Percentiles rank a stretch among this genome's conserved stretches.
Conservation (phyloP, 805 yeast species). For the Yamadazyma ubonensis region DNA sequence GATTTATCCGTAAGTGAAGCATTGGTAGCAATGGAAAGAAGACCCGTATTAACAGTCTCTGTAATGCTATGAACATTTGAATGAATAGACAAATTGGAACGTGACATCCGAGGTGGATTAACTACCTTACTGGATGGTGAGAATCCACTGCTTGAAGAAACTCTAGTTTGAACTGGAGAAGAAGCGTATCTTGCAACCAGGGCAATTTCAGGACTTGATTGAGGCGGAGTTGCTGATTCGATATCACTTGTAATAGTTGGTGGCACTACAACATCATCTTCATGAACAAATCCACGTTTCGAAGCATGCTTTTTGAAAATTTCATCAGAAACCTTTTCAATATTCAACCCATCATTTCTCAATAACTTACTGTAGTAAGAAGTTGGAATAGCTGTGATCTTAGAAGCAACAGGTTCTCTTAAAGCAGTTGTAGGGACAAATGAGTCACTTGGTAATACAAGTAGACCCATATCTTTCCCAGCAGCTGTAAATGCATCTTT, state of each 20-base stretch:
- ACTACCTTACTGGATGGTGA: conserved; percentile 5
- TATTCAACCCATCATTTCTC: conserved; percentile 41
- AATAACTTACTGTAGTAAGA: conserved; percentile 61
- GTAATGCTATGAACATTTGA: conserved; percentile 26
- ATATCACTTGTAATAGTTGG: conserved; percentile 15
- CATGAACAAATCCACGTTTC: conserved; percentile 47
- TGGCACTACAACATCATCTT: conserved; percentile 21
- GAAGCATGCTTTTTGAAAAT: conserved; percentile 45
- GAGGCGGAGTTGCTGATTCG: conserved; percentile 5
- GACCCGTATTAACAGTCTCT: conserved; percentile 33
- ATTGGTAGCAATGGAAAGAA: conserved; percentile 53
- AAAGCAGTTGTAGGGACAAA: conserved; percentile 64
- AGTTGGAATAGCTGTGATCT: conserved; percentile 63
- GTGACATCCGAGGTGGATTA: conserved; percentile 21
- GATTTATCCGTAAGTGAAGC: conserved; percentile 66
- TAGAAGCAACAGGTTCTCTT: conserved; percentile 50
- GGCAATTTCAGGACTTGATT: conserved; percentile 12
- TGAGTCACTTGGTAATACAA: conserved; percentile 58
- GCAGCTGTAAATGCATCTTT: conserved; percentile 28
- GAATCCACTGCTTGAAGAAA: background rate
- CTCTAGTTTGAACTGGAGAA: conserved; percentile 8
- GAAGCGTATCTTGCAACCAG: conserved; percentile 14
- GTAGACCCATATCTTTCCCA: conserved; percentile 47
- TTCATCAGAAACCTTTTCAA: conserved; percentile 47
- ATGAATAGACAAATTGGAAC: conserved; percentile 30